phyloP scores from a whole-genome alignment of 257 asterid species.

The Solanum etuberosum region DNA sequence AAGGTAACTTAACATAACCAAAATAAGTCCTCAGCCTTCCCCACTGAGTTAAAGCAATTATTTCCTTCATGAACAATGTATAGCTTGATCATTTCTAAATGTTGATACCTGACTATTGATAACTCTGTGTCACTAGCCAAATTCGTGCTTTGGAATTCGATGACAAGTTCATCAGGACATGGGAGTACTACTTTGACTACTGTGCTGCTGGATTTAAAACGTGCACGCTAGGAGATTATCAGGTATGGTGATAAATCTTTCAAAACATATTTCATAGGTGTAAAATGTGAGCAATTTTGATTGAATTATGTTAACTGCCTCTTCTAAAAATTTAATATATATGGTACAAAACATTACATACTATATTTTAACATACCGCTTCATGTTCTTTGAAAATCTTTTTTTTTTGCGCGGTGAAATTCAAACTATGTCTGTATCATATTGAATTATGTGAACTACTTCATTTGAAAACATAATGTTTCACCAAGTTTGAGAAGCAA shows the following conservation, averaged over 20 bases:
- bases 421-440: not conserved
- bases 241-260: not conserved
- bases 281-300: no score
- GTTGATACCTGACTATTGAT: not conserved
- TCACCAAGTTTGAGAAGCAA: no score
- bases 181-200: not conserved
- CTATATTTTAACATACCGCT: no score
- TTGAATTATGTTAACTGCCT: no score
- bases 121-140: not conserved
- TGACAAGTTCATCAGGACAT: not conserved
- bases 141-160: not conserved
- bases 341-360: no score
- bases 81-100: not conserved
- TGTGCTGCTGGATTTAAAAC: not conserved
- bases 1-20: slow-evolving; percentile 20
- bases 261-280: not conserved
- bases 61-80: not conserved
- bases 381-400: no score
- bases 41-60: not conserved
- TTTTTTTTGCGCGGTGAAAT: no score
- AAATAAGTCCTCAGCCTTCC: not conserved
- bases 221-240: not conserved
- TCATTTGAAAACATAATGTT: not conserved
- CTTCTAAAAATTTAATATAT: no score
- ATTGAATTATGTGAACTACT: not conserved